phyloP scores from a whole-genome alignment of 2,329 filamentous ascomycete genomes.

The Hymenoscyphus scutula region DNA sequence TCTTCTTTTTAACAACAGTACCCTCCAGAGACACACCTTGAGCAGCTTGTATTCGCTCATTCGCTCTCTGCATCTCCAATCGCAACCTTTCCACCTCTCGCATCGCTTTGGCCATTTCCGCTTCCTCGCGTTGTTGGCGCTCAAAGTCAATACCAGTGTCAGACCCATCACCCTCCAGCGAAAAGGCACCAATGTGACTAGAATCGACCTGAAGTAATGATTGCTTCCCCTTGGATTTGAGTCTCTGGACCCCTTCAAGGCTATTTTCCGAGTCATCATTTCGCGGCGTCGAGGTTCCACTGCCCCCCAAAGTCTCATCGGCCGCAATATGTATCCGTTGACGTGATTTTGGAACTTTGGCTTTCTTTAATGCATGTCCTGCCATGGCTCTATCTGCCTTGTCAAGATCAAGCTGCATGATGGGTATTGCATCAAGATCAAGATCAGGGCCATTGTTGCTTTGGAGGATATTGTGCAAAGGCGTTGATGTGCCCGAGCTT shows the following conservation, averaged over 20 bases:
- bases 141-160: constrained; percentile 54
- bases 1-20: constrained; percentile 61
- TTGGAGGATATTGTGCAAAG: constrained; percentile 73
- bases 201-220: constrained; percentile 83
- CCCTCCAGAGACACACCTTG: constrained; percentile 63
- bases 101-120: constrained; percentile 85
- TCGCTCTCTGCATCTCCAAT: constrained; percentile 83
- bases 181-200: constrained; percentile 72
- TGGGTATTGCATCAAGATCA: constrained; percentile 92
- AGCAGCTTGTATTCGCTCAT: constrained; percentile 70
- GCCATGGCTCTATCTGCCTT: constrained; percentile 38
- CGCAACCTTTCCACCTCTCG: constrained; percentile 83
- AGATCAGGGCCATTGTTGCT: constrained; percentile 73
- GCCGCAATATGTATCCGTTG: constrained; percentile 66
- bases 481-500: constrained; percentile 64
- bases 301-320: constrained; percentile 67
- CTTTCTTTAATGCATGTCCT: constrained; percentile 36
- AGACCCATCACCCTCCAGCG: constrained; percentile 55
- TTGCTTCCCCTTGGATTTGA: constrained; percentile 53
- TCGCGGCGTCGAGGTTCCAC: constrained; percentile 48
- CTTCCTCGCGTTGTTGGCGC: constrained; percentile 71
- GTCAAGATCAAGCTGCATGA: constrained; percentile 85
- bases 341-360: constrained; percentile 43
- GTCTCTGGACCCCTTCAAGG: constrained; percentile 48
- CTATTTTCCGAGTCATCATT: constrained; percentile 56